phyloP scores from a whole-genome alignment of 345 rosid genomes.

The Murraya koenigii region DNA sequence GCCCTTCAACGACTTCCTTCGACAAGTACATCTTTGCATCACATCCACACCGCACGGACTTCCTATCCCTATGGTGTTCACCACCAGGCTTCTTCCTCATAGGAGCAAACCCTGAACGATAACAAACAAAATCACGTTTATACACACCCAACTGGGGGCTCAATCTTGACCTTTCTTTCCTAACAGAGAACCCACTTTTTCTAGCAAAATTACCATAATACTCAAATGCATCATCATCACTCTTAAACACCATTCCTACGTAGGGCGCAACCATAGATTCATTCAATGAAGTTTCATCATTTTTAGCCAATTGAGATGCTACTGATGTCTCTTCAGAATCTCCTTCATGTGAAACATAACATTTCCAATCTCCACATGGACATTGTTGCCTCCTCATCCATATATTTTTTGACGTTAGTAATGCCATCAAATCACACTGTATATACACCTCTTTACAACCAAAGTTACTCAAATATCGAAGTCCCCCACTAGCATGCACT shows the following conservation, averaged over 20 bases:
- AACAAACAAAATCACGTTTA: conserved; percentile 40
- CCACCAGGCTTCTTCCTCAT: conserved; percentile 29
- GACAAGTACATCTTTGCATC: conserved; percentile 42
- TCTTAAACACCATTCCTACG: conserved; percentile 39
- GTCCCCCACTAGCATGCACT: conserved; percentile 15
- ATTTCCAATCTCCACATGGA: conserved; percentile 43
- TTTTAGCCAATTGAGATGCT: conserved; percentile 26
- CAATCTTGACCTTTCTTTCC: conserved; percentile 37
- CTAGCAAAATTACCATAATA: conserved; percentile 37
- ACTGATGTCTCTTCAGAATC: conserved; percentile 29
- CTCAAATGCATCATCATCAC: conserved; percentile 36
- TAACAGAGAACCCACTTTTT: conserved; percentile 34
- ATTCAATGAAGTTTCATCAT: conserved; percentile 11
- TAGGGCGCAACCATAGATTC: conserved; percentile 33
- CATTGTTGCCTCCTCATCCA: conserved; percentile 44
- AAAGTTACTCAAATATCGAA: conserved; percentile 8
- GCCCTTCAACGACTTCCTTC: conserved; percentile 34
- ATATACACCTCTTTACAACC: not conserved
- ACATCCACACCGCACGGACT: conserved; percentile 38
- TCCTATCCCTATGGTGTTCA: conserved; percentile 40
- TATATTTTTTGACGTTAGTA: conserved; percentile 23
- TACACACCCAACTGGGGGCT: conserved; percentile 38
- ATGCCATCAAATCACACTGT: conserved; percentile 13
- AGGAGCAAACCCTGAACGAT: conserved; percentile 39
- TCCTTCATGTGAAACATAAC: conserved; percentile 33